Evolutionary conservation across 2,329 filamentous ascomycete species (phyloP).

Genomic region (Neofusicoccum sp.): DNA sequence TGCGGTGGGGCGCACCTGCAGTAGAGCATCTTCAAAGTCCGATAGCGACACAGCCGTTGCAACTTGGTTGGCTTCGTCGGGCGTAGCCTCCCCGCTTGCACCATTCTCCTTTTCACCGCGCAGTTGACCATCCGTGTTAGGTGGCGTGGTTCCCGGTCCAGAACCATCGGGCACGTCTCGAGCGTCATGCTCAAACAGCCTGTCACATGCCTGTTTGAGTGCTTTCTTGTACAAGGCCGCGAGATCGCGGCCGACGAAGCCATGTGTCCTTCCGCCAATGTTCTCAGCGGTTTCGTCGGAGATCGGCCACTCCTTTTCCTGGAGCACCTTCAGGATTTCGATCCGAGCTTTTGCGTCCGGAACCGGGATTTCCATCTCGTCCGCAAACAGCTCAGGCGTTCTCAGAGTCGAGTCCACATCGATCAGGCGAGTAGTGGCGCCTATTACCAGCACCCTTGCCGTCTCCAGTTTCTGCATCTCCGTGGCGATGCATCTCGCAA

Average conservation of each 20-base stretch:
- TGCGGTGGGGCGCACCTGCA: slow-evolving; percentile 74
- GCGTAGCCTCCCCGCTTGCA: neutral
- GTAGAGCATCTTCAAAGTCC: slow-evolving; percentile 68
- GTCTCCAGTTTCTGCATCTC: slow-evolving; percentile 19
- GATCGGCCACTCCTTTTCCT: slow-evolving; percentile 28
- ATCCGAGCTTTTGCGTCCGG: slow-evolving; percentile 71
- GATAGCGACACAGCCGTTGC: slow-evolving; percentile 28
- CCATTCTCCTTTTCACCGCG: neutral
- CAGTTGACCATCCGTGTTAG: neutral
- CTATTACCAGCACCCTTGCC: slow-evolving; percentile 70
- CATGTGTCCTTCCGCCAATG: slow-evolving; percentile 78
- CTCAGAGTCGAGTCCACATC: slow-evolving; percentile 73
- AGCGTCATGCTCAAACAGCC: slow-evolving; percentile 3
- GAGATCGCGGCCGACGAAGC: slow-evolving; percentile 81
- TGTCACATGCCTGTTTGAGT: slow-evolving; percentile 11
- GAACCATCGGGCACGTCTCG: neutral
- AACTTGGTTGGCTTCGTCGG: slow-evolving; percentile 24
- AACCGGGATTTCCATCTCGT: slow-evolving; percentile 73
- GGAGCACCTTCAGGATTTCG: slow-evolving; percentile 65
- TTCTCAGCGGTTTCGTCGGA: slow-evolving; percentile 57
- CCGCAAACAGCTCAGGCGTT: slow-evolving; percentile 64
- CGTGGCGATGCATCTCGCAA: slow-evolving; percentile 14
- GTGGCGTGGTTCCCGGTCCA: neutral
- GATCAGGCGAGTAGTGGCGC: slow-evolving; percentile 71
- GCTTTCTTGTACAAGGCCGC: slow-evolving; percentile 52